Base-by-base conservation (phyloP, 148 eudicot species). In the Oxyria digyna region DNA sequence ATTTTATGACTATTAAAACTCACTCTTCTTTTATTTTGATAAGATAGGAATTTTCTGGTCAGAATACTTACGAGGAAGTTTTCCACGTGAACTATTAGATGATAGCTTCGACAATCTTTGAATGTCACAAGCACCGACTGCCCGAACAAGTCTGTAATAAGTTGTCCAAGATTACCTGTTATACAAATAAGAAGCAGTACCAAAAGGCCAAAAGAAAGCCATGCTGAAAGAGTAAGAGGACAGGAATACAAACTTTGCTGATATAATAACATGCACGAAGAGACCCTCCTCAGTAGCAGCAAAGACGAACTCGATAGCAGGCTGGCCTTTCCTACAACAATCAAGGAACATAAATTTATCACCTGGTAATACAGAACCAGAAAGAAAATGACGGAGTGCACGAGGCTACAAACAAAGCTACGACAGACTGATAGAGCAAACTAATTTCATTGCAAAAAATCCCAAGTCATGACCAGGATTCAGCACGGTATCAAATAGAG, bases 211-310 rank as follows among this genome's bases (percentile, higher is more conserved):
- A 18, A 63, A 24, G 42, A 50, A 35, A 20, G 72, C 46, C 50
- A 50, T 63, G 32, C 8, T 66, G 17, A 42, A 21, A 50, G 20
- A 12, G 38, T 70, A 41, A 71, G 45, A 73, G 71, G 68, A 67
- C 67, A 62, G 62, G 24, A 71, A 68, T 20, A 87, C 96, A 45
- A 48, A 93, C 98, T 89, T 93, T 62, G 90, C 84, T 79, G 96
- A 85, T 75, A 89, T 70, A 73, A 86, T 72, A 76, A 78, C 95
- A 54, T 93, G 98, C 78, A 87, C 96, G 73, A 85, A 93, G 42
- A 93, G 75, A 41, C 91, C 83, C 72, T 93, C 98, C 79, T 93
- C 98, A 13, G 84, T 86, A 55, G 98, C 96, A 64, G 96, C 81
- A 81, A 93, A 93, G 67, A 93, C 78, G 68, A 89, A 89, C 80